Percentiles rank a stretch among this genome's conserved stretches.
phyloP scores from a whole-genome alignment of 345 rosid species.

The Eucalyptus victrix region DNA sequence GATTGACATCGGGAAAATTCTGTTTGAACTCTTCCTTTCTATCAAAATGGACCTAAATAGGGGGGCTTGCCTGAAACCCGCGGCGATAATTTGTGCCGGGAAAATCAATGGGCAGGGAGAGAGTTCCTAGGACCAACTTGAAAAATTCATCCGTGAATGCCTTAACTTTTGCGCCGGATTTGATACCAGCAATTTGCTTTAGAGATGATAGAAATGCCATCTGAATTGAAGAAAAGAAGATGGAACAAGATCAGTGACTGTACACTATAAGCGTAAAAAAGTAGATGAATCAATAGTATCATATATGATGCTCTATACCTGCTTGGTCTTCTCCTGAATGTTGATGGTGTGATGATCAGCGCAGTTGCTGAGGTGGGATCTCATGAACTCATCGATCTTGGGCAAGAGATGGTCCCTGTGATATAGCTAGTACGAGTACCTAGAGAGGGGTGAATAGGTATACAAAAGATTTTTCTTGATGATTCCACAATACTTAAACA shows the following conservation, averaged over 20 bases:
- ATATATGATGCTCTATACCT: constrained; percentile 16
- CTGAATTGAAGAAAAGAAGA: constrained; percentile 6
- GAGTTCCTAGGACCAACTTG: constrained; percentile 63
- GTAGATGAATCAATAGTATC: too few species aligned
- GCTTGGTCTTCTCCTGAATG: constrained; percentile 67
- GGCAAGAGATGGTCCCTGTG: constrained; percentile 32
- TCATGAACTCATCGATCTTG: constrained; percentile 48
- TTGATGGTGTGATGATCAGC: constrained; percentile 25
- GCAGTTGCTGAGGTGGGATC: constrained; percentile 49
- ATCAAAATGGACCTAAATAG: neutral
- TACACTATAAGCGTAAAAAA: neutral
- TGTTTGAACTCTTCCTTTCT: neutral
- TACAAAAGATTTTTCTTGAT: too few species aligned
- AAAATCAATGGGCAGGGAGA: constrained; percentile 66
- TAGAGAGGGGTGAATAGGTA: too few species aligned
- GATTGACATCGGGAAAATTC: neutral
- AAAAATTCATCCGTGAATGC: constrained; percentile 49
- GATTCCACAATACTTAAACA: too few species aligned
- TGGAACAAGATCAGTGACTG: neutral
- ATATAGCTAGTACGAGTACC: too few species aligned
- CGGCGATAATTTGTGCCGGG: constrained; percentile 69
- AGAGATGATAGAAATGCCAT: constrained; percentile 61
- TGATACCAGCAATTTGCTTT: constrained; percentile 35
- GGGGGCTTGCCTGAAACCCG: constrained; percentile 45
- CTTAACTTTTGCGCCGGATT: constrained; percentile 13